Evolutionary conservation across 2,329 filamentous ascomycete genomes (phyloP).

Genomic region (Cordyceps cicadae): DNA sequence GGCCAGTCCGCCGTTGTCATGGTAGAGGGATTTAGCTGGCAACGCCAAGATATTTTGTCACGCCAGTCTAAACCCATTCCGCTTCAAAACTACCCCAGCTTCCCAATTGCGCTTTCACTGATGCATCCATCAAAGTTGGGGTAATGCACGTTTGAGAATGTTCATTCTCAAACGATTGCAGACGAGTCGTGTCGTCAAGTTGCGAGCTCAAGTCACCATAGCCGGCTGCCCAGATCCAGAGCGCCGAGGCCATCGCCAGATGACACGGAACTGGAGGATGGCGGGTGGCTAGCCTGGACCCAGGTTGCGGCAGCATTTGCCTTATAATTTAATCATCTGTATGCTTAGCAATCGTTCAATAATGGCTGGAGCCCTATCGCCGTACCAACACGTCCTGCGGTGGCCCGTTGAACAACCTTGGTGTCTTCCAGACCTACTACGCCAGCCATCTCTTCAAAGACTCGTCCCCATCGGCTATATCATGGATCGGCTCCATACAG

Average conservation of each 20-base stretch:
- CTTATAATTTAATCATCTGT: slow-evolving; percentile 30
- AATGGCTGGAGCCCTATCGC: neutral
- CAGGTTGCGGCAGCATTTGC: slow-evolving; percentile 27
- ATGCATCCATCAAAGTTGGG: too few species aligned
- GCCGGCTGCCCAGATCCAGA: too few species aligned
- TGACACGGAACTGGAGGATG: slow-evolving; percentile 15
- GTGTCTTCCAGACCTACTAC: slow-evolving; percentile 30
- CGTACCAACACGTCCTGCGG: slow-evolving; percentile 11
- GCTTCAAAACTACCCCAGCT: neutral
- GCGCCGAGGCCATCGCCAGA: too few species aligned
- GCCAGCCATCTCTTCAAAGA: slow-evolving; percentile 18
- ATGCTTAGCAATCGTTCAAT: neutral
- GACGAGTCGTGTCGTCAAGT: too few species aligned
- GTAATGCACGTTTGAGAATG: too few species aligned
- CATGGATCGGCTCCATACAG: slow-evolving; percentile 31
- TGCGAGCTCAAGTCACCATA: too few species aligned
- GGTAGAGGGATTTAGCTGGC: too few species aligned
- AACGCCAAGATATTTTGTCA: too few species aligned
- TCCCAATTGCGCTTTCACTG: neutral
- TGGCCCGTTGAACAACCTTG: slow-evolving; percentile 29
- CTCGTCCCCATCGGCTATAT: slow-evolving; percentile 21
- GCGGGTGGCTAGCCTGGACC: slow-evolving; percentile 27
- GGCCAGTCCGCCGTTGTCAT: too few species aligned
- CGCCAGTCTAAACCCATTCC: neutral
- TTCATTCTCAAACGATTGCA: too few species aligned